phyloP scores from a whole-genome alignment of 441 rosid genomes.

The Erysimum pusillum region DNA sequence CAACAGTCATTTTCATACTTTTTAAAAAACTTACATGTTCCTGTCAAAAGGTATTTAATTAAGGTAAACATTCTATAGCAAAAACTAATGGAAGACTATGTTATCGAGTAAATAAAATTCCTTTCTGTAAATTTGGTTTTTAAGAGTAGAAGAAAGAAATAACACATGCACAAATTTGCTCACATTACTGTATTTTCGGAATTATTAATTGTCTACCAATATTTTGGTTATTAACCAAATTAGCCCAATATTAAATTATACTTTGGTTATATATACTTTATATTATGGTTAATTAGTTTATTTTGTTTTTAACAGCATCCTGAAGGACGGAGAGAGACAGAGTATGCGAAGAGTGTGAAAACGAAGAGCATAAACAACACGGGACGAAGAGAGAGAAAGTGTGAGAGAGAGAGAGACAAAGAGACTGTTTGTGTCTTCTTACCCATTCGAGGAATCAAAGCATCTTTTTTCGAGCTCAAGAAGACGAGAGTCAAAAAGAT shows the following conservation, averaged over 20 bases:
- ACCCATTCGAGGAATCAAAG: constrained; percentile 63
- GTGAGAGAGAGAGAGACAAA: constrained; percentile 24
- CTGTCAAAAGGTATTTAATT: background rate
- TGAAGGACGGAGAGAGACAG: constrained; percentile 46
- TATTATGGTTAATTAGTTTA: constrained; percentile 1
- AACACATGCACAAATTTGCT: background rate
- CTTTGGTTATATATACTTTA: constrained; percentile 19
- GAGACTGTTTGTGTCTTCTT: constrained; percentile 49
- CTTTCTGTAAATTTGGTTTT: background rate
- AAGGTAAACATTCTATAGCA: constrained; percentile 9
- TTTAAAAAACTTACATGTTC: background rate
- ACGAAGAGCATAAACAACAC: constrained; percentile 49
- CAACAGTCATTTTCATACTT: constrained; percentile 35
- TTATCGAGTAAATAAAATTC: background rate
- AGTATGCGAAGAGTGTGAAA: constrained; percentile 50
- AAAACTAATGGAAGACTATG: background rate
- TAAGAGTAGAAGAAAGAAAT: too few species aligned
- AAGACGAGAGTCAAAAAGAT: constrained; percentile 39
- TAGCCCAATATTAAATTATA: constrained; percentile 17
- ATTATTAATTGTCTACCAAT: constrained; percentile 19
- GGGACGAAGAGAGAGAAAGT: constrained; percentile 48
- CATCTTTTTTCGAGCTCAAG: constrained; percentile 54
- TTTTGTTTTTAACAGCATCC: constrained; percentile 40
- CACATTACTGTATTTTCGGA: background rate
- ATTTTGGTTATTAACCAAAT: constrained; percentile 10